Evolutionary conservation across 768 basidiomycete species (phyloP).

Genomic region (Boletus patriciae): DNA sequence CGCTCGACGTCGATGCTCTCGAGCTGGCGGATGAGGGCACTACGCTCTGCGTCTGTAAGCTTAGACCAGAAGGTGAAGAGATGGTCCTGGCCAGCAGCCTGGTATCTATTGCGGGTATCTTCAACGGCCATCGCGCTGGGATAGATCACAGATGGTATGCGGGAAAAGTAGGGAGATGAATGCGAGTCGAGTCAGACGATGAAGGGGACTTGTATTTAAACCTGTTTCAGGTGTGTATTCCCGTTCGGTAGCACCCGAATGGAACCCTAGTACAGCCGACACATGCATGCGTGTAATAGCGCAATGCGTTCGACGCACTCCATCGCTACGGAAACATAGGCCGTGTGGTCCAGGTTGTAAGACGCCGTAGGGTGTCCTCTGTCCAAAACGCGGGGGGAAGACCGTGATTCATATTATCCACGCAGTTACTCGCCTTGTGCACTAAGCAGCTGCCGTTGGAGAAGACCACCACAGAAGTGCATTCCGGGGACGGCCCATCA

Average conservation of each 20-base stretch:
- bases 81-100: slow-evolving; percentile 83
- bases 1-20: slow-evolving; percentile 81
- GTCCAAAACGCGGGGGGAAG: too few relatives aligned
- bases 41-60: slow-evolving; percentile 64
- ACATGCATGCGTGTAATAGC: too few relatives aligned
- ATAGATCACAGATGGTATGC: neutral
- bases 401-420: too few relatives aligned
- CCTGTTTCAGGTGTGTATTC: slow-evolving; percentile 1
- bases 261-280: neutral
- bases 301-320: neutral
- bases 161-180: neutral
- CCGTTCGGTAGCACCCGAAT: slow-evolving; percentile 23
- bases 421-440: too few relatives aligned
- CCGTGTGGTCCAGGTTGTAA: too few relatives aligned
- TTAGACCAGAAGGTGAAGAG: slow-evolving; percentile 84
- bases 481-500: too few relatives aligned
- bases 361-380: too few relatives aligned
- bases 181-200: neutral
- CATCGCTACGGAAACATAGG: neutral
- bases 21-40: slow-evolving; percentile 68
- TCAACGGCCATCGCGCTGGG: slow-evolving; percentile 51
- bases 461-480: too few relatives aligned
- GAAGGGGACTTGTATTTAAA: slow-evolving; percentile 13
- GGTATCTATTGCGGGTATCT: slow-evolving; percentile 60
- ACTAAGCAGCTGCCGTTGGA: too few relatives aligned